A percentile compares a stretch with the other conserved stretches of the same genome.
Conservation (phyloP, 352 stramenopile species). For the Thalassiosira ordinaria region DNA sequence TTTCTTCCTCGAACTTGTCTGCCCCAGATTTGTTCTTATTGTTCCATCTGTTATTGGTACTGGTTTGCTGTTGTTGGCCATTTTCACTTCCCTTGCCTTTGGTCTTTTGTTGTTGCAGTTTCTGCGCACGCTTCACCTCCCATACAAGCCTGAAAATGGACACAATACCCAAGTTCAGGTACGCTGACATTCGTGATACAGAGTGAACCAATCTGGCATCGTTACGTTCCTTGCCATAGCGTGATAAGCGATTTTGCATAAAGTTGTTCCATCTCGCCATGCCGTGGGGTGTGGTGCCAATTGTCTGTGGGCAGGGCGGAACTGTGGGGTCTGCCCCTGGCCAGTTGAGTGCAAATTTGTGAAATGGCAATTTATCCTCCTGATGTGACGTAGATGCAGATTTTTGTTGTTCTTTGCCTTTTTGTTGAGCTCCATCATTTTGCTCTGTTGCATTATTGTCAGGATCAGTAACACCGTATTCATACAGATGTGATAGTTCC, state of each 20-base stretch:
- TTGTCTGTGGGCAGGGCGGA: conserved; percentile 63
- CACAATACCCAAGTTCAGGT: conserved; percentile 76
- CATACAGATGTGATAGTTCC: conserved; percentile 26
- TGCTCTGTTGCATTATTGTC: neutral
- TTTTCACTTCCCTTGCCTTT: too few species aligned
- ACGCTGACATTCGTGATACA: conserved; percentile 65
- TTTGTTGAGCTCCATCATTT: neutral
- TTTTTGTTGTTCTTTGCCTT: neutral
- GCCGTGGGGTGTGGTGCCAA: conserved; percentile 46
- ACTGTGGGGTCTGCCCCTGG: conserved; percentile 56
- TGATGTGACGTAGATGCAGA: too few species aligned
- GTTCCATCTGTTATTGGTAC: neutral
- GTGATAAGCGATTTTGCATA: conserved; percentile 39
- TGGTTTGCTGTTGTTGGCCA: too few species aligned
- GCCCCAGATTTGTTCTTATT: conserved; percentile 20
- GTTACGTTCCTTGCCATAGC: conserved; percentile 71
- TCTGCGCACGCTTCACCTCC: conserved; percentile 47
- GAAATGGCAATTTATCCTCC: conserved; percentile 9
- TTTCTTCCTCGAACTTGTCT: conserved; percentile 74
- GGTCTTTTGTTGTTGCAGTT: conserved; percentile 10
- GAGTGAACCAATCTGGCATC: conserved; percentile 54
- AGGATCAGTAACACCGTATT: conserved; percentile 2
- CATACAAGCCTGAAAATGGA: conserved; percentile 66
- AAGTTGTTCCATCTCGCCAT: conserved; percentile 64
- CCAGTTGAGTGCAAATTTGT: conserved; percentile 44